Conservation (phyloP, 169 alveolate species). For the Eimeria zaria region DNA sequence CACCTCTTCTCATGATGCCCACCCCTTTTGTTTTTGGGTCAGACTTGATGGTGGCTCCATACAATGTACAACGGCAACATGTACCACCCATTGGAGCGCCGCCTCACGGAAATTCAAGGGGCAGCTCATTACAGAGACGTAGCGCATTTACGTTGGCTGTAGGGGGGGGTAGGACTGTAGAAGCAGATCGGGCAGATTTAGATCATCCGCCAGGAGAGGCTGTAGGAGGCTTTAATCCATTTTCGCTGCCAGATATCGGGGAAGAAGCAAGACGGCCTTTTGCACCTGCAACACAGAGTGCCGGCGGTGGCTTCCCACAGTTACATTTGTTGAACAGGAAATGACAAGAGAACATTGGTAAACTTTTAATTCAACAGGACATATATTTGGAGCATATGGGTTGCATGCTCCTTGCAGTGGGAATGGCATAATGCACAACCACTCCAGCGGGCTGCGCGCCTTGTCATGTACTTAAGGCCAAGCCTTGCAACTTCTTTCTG, state of each 20-base stretch:
- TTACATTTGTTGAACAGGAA: neutral
- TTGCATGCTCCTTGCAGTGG: neutral
- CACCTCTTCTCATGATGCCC: neutral
- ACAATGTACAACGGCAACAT: neutral
- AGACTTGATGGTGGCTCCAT: neutral
- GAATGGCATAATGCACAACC: neutral
- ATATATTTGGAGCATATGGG: neutral
- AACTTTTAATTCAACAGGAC: neutral
- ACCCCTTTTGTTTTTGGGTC: neutral
- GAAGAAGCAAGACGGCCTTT: constrained; percentile 7
- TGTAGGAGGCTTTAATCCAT: neutral
- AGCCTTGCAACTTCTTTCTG: neutral
- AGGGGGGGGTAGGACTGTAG: neutral
- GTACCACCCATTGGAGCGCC: neutral
- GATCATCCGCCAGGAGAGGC: neutral
- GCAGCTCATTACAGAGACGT: neutral
- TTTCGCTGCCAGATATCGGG: constrained; percentile 19
- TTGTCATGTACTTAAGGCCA: neutral
- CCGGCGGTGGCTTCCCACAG: neutral
- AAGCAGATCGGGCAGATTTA: neutral
- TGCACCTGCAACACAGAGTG: neutral
- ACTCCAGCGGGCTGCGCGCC: neutral
- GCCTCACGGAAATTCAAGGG: neutral
- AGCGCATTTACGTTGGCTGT: neutral
- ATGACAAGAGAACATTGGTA: neutral